These are phyloP conservation scores for Dictyostelium purpureum DNA, from an alignment of 78 protist genomes.

Conservation along the genomic window DNA sequence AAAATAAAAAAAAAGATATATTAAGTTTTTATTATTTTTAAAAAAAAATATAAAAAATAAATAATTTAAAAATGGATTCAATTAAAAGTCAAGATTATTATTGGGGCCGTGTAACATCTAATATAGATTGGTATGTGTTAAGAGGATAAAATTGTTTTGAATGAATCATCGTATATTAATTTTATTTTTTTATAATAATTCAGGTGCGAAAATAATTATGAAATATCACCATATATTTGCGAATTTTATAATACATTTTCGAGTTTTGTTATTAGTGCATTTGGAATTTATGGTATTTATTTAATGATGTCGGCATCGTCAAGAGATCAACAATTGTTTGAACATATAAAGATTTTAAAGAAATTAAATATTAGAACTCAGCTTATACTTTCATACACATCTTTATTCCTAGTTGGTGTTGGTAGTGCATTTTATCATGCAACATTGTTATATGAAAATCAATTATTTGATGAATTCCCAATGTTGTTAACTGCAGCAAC, in stretches of 20 bases:
- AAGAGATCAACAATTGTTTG: background rate
- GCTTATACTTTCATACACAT: conserved; percentile 5
- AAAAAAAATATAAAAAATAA: no score
- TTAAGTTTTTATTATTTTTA: no score
- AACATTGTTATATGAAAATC: conserved; percentile 71
- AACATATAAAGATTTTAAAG: conserved; percentile 21
- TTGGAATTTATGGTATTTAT: conserved; percentile 64
- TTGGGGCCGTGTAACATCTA: no score
- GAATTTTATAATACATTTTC: conserved; percentile 75
- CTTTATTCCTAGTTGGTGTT: conserved; percentile 48
- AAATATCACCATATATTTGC: conserved; percentile 62
- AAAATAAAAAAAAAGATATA: no score
- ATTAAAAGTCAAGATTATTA: no score
- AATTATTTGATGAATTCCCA: conserved; percentile 80
- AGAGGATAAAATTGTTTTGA: no score
- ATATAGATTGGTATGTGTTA: no score
- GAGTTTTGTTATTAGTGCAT: conserved; percentile 27
- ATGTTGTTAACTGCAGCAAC: conserved; percentile 43
- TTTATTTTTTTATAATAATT: no score
- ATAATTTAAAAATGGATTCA: no score
- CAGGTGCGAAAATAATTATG: conserved; percentile 77
- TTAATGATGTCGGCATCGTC: background rate
- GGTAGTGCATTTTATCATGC: conserved; percentile 78
- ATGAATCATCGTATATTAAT: no score
- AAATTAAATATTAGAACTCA: background rate